A percentile compares a stretch with the other conserved stretches of the same genome.
phyloP scores from a whole-genome alignment of 164 flowering plant genomes.

The Magnolia sinica region DNA sequence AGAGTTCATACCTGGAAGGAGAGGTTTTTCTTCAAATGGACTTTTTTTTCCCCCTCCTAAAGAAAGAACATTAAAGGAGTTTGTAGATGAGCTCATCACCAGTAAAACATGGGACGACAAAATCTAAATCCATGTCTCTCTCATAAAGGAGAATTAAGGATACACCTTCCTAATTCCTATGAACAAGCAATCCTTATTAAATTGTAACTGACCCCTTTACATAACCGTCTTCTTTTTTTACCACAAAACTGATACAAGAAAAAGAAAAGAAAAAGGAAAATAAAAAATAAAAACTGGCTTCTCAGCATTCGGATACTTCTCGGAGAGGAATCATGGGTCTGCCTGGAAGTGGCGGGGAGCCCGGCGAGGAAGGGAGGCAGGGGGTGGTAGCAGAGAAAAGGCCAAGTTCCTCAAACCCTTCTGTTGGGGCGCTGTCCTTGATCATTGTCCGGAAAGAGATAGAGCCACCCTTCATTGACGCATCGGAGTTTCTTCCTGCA shows the following conservation, averaged over 20 bases:
- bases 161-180: constrained; percentile 13
- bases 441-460: constrained; percentile 70
- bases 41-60: neutral
- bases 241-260: constrained; percentile 10
- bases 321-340: constrained; percentile 22
- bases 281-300: neutral
- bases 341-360: constrained; percentile 35
- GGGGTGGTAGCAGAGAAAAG: constrained; percentile 24
- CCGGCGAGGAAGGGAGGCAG: constrained; percentile 25
- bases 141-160: constrained; percentile 7
- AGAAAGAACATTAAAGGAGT: neutral
- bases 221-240: constrained; percentile 3
- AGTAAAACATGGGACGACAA: neutral
- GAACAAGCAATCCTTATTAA: constrained; percentile 19
- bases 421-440: constrained; percentile 43
- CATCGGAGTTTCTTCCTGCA: constrained; percentile 55
- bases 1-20: no score
- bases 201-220: constrained; percentile 17
- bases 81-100: neutral
- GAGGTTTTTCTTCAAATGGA: no score
- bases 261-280: neutral
- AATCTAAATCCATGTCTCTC: neutral
- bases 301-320: constrained; percentile 10
- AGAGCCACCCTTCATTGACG: constrained; percentile 72
- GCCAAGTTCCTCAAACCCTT: constrained; percentile 27